These are phyloP conservation scores for Monosporozyma yasuniensis DNA, from an alignment of 805 yeast species.

Conservation along the genomic window DNA sequence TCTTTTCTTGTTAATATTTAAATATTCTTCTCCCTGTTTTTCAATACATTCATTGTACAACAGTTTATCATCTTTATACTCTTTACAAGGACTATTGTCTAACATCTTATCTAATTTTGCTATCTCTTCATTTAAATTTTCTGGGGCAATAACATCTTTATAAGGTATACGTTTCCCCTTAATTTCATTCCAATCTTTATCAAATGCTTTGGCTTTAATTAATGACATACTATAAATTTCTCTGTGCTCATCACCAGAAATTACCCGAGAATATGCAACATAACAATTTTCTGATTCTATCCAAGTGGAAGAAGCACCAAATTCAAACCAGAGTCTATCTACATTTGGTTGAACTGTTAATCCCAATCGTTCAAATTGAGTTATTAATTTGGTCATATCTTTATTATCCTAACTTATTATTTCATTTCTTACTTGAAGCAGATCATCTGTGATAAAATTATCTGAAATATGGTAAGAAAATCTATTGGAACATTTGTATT, in stretches of 20 bases:
- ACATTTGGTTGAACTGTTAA: not conserved
- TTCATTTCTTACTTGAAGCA: not conserved
- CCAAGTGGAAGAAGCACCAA: constrained; percentile 22
- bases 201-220: constrained; percentile 25
- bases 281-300: constrained; percentile 41
- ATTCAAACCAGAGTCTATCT: constrained; percentile 26
- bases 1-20: constrained; percentile 6
- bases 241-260: constrained; percentile 24
- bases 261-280: constrained; percentile 36
- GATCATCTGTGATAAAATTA: not conserved
- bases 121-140: constrained; percentile 23
- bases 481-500: not conserved
- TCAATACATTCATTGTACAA: constrained; percentile 18
- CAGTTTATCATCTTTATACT: constrained; percentile 12
- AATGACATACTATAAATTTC: constrained; percentile 30
- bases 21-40: constrained; percentile 12
- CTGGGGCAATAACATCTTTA: constrained; percentile 2
- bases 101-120: constrained; percentile 17
- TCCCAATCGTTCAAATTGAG: not conserved
- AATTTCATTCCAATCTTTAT: constrained; percentile 8
- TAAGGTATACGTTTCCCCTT: constrained; percentile 2
- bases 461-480: not conserved
- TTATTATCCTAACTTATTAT: not conserved
- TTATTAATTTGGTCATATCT: not conserved
- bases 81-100: constrained; percentile 20